phyloP scores from a whole-genome alignment of 192 early-diverging fungal species.

The Backusella luteola region DNA sequence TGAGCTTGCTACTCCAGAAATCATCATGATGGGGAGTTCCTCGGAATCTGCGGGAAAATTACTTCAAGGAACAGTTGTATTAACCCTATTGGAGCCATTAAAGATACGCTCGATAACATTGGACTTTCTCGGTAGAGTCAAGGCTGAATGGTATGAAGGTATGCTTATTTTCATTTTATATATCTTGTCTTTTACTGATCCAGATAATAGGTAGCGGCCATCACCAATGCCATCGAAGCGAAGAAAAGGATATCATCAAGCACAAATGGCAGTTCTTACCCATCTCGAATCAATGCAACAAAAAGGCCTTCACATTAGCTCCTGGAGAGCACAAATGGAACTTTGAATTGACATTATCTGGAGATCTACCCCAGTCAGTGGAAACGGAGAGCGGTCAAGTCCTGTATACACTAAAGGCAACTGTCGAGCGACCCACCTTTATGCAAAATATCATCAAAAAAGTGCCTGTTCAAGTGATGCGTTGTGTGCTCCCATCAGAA shows the following conservation, averaged over 20 bases:
- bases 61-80: slow-evolving; percentile 49
- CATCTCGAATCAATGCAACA: slow-evolving; percentile 23
- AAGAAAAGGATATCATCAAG: slow-evolving; percentile 41
- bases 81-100: slow-evolving; percentile 46
- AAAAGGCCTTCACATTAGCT: slow-evolving; percentile 31
- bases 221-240: slow-evolving; percentile 23
- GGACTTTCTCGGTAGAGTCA: slow-evolving; percentile 51
- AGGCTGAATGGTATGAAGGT: slow-evolving; percentile 47
- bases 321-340: slow-evolving; percentile 43
- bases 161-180: slow-evolving; percentile 1
- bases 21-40: slow-evolving; percentile 17
- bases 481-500: slow-evolving; percentile 48
- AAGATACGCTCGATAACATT: slow-evolving; percentile 48
- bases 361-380: slow-evolving; percentile 58
- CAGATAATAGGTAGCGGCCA: slow-evolving; percentile 14
- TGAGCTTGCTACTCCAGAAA: slow-evolving; percentile 8
- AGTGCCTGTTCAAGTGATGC: slow-evolving; percentile 38
- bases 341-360: slow-evolving; percentile 56
- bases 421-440: slow-evolving; percentile 52
- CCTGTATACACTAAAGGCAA: slow-evolving; percentile 48
- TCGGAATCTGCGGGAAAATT: slow-evolving; percentile 44
- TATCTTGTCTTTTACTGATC: not conserved
- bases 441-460: slow-evolving; percentile 40
- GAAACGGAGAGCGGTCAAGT: slow-evolving; percentile 45
- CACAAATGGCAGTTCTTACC: slow-evolving; percentile 57